Conservation (phyloP, 371 early-diverging fungal species). For the Zychaea mexicana region DNA sequence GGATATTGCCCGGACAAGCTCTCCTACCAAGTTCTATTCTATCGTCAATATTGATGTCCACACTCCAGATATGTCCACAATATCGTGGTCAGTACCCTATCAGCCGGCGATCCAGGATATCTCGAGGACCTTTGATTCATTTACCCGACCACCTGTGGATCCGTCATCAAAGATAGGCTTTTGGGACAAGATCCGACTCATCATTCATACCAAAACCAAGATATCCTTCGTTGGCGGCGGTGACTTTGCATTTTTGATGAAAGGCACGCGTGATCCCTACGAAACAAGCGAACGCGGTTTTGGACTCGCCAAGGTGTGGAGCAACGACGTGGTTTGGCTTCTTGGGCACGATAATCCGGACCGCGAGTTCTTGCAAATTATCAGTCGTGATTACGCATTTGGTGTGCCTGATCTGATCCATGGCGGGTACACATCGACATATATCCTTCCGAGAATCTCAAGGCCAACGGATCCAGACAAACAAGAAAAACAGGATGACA, state of each 20-base stretch:
- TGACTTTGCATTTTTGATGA: slow-evolving; percentile 50
- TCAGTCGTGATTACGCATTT: slow-evolving; percentile 48
- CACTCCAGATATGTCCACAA: slow-evolving; percentile 33
- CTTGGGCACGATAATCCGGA: slow-evolving; percentile 44
- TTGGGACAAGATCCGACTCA: slow-evolving; percentile 79
- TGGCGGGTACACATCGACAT: slow-evolving; percentile 35
- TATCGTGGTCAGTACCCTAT: slow-evolving; percentile 63
- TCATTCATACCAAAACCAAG: slow-evolving; percentile 63
- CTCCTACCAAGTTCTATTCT: slow-evolving; percentile 68
- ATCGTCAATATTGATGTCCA: slow-evolving; percentile 52
- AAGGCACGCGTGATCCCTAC: slow-evolving; percentile 53
- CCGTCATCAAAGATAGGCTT: slow-evolving; percentile 71
- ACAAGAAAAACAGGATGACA: slow-evolving; percentile 1
- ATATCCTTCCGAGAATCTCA: slow-evolving; percentile 13
- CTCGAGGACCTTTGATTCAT: slow-evolving; percentile 57
- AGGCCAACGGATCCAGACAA: neutral
- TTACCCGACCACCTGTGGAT: slow-evolving; percentile 68
- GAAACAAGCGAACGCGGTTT: slow-evolving; percentile 42
- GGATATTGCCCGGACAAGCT: slow-evolving; percentile 51
- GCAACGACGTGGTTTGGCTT: slow-evolving; percentile 37
- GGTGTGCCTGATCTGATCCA: slow-evolving; percentile 49
- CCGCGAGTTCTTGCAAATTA: slow-evolving; percentile 49
- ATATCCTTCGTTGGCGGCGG: slow-evolving; percentile 64
- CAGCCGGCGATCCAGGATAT: slow-evolving; percentile 73
- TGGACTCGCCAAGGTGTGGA: slow-evolving; percentile 53